Evolutionary conservation across 73 alveolate species (phyloP), one percentile per base, ranked within the genome.

Genomic region (Breviolum minutum): DNA sequence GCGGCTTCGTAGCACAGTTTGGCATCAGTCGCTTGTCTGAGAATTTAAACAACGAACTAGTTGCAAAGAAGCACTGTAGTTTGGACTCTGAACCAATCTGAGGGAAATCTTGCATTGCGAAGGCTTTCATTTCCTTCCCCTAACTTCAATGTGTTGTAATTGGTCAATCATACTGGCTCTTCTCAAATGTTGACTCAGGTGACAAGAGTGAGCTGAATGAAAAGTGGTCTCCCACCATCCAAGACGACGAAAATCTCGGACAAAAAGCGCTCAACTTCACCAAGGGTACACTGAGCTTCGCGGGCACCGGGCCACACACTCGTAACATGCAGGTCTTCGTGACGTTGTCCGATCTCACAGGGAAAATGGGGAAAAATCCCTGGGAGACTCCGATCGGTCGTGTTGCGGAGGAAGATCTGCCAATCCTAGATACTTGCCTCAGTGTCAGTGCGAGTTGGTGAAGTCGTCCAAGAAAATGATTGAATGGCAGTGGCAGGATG

Each of bases 201-300:
- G 84, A 32, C 86, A 68, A 32, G 32, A 7, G 86, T 71, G 96
- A 89, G 11, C 24, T 89, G 86, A 89, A 89, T 48, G 87, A 89
- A 66, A 89, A 89, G 71, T 89, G 96, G 96, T 89, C 96, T 7
- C 96, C 96, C 61, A 69, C 60, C 70, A 89, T 89, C 61, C 96
- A n/a, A 29, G 96, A 89, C 66, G 96, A 89, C 82, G 84, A 7
- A 20, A 30, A 7, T 13, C 61, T 22, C 7, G 54, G 26, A n/a
- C 14, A 54, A 8, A 69, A 30, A 3, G 13, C 70, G 30, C 30
- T 11, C 19, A 54, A 13, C 76, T 84, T 84, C 76, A 10, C 24
- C 9, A 84, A 48, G 76, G 93, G 93, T 17, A 61, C 93, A 10
- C 11, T 84, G 76, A 84, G 93, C 93, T 84, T 84, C 93, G 62